phyloP scores from a whole-genome alignment of 306 rosid species.

The Albizia julibrissin region DNA sequence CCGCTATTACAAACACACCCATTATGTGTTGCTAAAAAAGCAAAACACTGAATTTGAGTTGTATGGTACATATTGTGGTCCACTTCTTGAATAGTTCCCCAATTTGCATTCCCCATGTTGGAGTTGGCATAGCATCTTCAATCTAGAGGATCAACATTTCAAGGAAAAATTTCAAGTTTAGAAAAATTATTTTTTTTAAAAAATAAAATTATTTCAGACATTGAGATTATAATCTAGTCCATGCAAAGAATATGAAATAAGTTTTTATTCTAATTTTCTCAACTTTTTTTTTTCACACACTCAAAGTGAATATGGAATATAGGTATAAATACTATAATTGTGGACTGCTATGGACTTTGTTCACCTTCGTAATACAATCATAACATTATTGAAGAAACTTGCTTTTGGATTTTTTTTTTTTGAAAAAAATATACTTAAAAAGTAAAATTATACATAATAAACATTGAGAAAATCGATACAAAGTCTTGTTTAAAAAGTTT shows the following conservation, averaged over 20 bases:
- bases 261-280: neutral
- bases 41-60: neutral
- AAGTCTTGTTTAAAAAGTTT: too few species aligned
- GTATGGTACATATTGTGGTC: neutral
- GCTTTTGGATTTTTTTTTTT: neutral
- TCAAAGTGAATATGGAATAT: neutral
- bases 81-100: neutral
- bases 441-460: neutral
- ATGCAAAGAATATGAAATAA: too few species aligned
- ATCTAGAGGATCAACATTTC: neutral
- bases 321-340: neutral
- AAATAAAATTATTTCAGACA: neutral
- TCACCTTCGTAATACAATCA: neutral
- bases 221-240: too few species aligned
- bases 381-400: constrained; percentile 10
- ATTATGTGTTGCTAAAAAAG: neutral
- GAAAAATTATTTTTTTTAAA: neutral
- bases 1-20: too few species aligned
- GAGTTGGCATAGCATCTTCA: neutral
- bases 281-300: neutral
- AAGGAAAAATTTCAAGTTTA: neutral
- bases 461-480: too few species aligned
- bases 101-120: constrained; percentile 1
- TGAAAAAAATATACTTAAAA: neutral
- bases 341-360: neutral